phyloP scores from a whole-genome alignment of 129 eudicot genomes.

The Gnaphalium uliginosum region DNA sequence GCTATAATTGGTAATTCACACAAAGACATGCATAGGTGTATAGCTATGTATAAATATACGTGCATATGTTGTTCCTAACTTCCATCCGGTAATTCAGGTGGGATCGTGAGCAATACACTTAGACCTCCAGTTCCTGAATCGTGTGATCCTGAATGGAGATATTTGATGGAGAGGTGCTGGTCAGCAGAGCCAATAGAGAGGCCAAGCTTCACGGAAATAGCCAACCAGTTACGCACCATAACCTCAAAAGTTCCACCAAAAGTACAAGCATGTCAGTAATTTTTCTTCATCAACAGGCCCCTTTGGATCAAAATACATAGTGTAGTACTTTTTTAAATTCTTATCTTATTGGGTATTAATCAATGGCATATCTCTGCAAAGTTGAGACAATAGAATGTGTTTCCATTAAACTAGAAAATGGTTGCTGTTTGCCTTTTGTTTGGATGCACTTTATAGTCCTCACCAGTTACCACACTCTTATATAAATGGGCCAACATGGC shows the following conservation, averaged over 20 bases:
- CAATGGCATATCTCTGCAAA: slow-evolving; percentile 13
- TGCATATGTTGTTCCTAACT: neutral
- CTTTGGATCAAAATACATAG: slow-evolving; percentile 22
- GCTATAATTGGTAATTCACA: slow-evolving; percentile 76
- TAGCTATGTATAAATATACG: neutral
- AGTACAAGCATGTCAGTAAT: slow-evolving; percentile 49
- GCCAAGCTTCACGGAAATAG: slow-evolving; percentile 79
- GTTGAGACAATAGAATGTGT: slow-evolving; percentile 24
- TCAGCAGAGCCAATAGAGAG: slow-evolving; percentile 85
- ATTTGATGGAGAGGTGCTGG: slow-evolving; percentile 95
- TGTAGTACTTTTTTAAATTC: neutral
- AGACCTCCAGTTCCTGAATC: slow-evolving; percentile 82
- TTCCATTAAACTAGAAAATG: slow-evolving; percentile 22
- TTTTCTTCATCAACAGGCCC: neutral
- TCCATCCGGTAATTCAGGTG: slow-evolving; percentile 47
- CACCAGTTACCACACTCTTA: neutral
- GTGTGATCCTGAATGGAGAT: slow-evolving; percentile 85
- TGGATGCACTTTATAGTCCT: neutral
- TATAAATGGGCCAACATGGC: too few species aligned
- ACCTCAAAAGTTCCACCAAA: slow-evolving; percentile 69
- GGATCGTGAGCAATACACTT: slow-evolving; percentile 93
- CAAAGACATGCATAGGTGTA: neutral
- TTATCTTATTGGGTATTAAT: slow-evolving; percentile 23
- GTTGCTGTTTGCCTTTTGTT: slow-evolving; percentile 10
- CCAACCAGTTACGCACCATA: slow-evolving; percentile 66